Base-by-base conservation (phyloP, 768 basidiomycete species). In the Suillus luteus region DNA sequence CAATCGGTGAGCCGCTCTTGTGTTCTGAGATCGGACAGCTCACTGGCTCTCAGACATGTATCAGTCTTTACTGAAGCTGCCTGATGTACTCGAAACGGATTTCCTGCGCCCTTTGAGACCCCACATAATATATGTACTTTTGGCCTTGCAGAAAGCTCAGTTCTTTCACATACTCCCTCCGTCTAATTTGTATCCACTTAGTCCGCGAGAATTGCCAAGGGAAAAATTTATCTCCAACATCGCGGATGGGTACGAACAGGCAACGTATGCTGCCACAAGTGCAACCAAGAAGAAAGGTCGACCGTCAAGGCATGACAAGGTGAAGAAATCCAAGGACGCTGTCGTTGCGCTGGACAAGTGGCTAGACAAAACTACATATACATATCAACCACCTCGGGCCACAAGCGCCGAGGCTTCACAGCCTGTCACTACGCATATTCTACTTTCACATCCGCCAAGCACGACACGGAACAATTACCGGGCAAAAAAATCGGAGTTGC, bases 171-270 rank as follows among this genome's bases (percentile, higher is more conserved):
- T 92, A 55, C 74, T 89, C 35, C 92, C 92, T 0, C 68, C 69
- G 43, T 82, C 85, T 14, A 76, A 79, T 4, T 66, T 83, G 10
- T 74, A 77, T 31, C 76, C 89, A 0, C 77, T 84, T 70, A 86
- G 84, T 69, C 91, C 91, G 4, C 81, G 86, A n/a, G 75, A 75
- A 31, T 77, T 93, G 7, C 92, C 92, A 19, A 83, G 90, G 31
- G 91, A 92, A 67, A 75, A 85, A n/a, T 85, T 85, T 61, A 72
- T 81, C 2, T 79, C 79, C 65, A 82, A 82, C 33, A 69, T 55
- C 0, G 63, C 72, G 5, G 17, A 60, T 37, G 49, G 58, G 17
- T 41, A 35, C 33, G 59, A 61, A 24, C 55, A 61, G 5, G 31
- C 52, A 31, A 40, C 54, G 14, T 54, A 41, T 37, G 19, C 52